Percentiles rank a stretch among this genome's conserved stretches.
Conservation (phyloP, 495 filamentous ascomycete species). For the Penicillium mononematosum region DNA sequence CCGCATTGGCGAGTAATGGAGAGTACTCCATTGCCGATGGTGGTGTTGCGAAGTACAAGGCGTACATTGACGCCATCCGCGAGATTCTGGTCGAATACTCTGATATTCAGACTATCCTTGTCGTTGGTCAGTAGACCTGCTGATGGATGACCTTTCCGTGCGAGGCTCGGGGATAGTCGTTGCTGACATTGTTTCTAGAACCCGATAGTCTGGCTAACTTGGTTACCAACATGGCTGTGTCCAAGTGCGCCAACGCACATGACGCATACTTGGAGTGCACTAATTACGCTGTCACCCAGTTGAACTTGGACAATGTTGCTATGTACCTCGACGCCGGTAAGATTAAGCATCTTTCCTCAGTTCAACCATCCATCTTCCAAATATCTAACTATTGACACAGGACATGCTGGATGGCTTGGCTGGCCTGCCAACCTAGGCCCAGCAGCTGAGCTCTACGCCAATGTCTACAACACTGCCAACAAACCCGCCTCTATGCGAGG, state of each 20-base stretch:
- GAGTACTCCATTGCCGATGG: constrained; percentile 64
- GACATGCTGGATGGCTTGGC: constrained; percentile 70
- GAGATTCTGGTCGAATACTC: constrained; percentile 25
- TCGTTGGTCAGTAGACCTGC: constrained; percentile 50
- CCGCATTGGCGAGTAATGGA: constrained; percentile 73
- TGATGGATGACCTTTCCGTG: neutral
- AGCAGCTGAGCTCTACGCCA: constrained; percentile 65
- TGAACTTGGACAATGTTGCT: constrained; percentile 74
- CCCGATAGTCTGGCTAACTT: constrained; percentile 80
- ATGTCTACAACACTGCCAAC: constrained; percentile 64
- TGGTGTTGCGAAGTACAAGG: constrained; percentile 62
- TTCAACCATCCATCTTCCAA: neutral
- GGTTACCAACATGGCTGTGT: constrained; percentile 67
- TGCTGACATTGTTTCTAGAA: constrained; percentile 56
- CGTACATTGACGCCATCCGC: constrained; percentile 63
- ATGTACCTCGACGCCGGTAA: constrained; percentile 80
- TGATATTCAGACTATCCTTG: constrained; percentile 39
- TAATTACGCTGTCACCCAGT: constrained; percentile 66
- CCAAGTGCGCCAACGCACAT: constrained; percentile 62
- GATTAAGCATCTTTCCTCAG: constrained; percentile 6
- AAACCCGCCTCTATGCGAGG: constrained; percentile 67
- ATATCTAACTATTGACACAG: constrained; percentile 14
- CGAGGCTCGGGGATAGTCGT: constrained; percentile 7
- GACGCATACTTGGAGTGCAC: constrained; percentile 66
- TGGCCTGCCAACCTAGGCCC: constrained; percentile 76